A percentile compares a stretch with the other conserved stretches of the same genome.
phyloP scores from a whole-genome alignment of 148 eudicot genomes.

The Agrostemma githago region DNA sequence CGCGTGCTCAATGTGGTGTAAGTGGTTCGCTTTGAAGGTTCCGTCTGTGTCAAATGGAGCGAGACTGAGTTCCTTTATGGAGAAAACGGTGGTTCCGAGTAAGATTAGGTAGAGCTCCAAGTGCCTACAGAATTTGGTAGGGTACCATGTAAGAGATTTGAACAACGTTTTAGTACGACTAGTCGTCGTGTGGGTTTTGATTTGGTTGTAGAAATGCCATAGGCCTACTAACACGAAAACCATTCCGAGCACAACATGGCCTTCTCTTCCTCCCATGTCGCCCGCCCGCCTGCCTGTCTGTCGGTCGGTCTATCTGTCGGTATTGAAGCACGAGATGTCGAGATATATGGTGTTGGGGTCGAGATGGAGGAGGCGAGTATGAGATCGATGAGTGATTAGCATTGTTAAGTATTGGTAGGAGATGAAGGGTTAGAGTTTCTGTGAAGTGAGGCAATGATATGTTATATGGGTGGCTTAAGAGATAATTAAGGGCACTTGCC shows the following conservation, averaged over 20 bases:
- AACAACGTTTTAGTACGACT: conserved; percentile 1
- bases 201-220: conserved; percentile 12
- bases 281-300: no score
- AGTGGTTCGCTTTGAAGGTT: conserved; percentile 28
- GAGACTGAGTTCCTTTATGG: conserved; percentile 24
- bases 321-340: neutral
- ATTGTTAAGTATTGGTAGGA: neutral
- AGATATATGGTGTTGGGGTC: neutral
- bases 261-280: conserved; percentile 14
- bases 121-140: conserved; percentile 30
- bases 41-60: conserved; percentile 29
- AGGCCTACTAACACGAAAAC: conserved; percentile 7
- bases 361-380: neutral
- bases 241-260: conserved; percentile 2
- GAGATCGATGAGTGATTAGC: neutral
- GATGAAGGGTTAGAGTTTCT: neutral
- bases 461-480: conserved; percentile 5
- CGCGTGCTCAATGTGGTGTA: conserved; percentile 35
- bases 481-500: conserved; percentile 2
- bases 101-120: conserved; percentile 36
- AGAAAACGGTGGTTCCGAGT: conserved; percentile 27
- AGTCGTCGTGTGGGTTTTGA: neutral
- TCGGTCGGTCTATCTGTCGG: neutral
- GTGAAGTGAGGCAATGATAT: conserved; percentile 11
- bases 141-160: conserved; percentile 28